Evolutionary conservation across 2,329 filamentous ascomycete genomes (phyloP), one percentile per base, ranked within the genome.

Genomic region (Ceratocystis eucalypticola): DNA sequence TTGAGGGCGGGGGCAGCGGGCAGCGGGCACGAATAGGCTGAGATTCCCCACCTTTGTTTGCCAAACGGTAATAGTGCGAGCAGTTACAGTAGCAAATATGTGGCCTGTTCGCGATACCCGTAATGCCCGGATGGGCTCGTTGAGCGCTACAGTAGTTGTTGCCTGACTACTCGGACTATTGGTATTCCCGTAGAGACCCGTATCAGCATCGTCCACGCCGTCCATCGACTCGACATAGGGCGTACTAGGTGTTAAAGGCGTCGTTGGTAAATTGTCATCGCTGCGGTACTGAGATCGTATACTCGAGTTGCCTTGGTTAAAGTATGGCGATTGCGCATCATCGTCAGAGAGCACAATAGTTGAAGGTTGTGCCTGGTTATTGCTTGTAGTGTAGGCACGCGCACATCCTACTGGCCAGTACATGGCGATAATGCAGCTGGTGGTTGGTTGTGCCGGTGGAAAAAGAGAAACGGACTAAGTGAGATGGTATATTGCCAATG

Each of bases 331-430:
- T 75, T 74, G 67, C 72, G 69, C 37, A 22, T 74, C 74, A 44
- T 80, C 83, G 70, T 86, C 81, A 65, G 81, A 83, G 69, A 84
- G 76, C 69, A 81, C 77, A 67, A 80, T 74, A 69, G 78, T 80
- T 70, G 80, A 75, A 66, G 77, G 75, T 66, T 79, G 76, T 70
- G 80, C 76, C 74, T 81, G 80, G 73, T 82, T 83, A 77, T 84
- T 89, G 78, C 82, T 88, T 71, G 88, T 88, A 73, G 89, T 87
- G 79, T 90, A 93, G 75, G 92, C 86, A 75, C 87, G 86, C 74
- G 90, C 89, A 74, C 89, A 89, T 76, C 88, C 89, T 76, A 91
- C 84, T 73, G 90, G 90, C 90, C 90, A 95, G 82, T 95, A 95
- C 90, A 94, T 95, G 12, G 17, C 53, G 55, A 46, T 20, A 41